phyloP scores from a whole-genome alignment of 352 stramenopile genomes.

The Phytophthora parvispora region DNA sequence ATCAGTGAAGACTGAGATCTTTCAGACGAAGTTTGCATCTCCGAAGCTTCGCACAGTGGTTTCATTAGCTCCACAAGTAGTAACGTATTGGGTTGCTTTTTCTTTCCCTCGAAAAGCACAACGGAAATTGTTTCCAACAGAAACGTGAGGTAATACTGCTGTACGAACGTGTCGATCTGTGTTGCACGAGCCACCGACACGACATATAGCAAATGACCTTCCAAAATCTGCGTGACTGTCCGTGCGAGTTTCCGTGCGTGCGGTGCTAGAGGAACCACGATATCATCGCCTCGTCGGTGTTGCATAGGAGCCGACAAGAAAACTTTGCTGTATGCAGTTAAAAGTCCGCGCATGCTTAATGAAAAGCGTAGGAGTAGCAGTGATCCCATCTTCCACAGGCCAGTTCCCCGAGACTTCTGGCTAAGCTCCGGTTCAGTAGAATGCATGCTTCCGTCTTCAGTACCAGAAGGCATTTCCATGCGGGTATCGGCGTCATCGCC shows the following conservation, averaged over 20 bases:
- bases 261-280: constrained; percentile 56
- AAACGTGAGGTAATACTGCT: constrained; percentile 84
- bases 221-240: constrained; percentile 55
- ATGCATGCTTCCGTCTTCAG: constrained; percentile 4
- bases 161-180: constrained; percentile 68
- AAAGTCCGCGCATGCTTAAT: constrained; percentile 71
- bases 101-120: constrained; percentile 82
- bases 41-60: constrained; percentile 30
- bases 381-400: constrained; percentile 87
- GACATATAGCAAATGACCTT: constrained; percentile 64
- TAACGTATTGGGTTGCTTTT: constrained; percentile 81
- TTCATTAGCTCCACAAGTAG: constrained; percentile 75
- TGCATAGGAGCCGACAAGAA: constrained; percentile 72
- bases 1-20: not conserved
- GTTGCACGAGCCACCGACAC: constrained; percentile 44
- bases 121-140: constrained; percentile 82
- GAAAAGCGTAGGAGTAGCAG: constrained; percentile 85
- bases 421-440: not conserved
- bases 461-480: constrained; percentile 19
- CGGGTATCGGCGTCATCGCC: constrained; percentile 15
- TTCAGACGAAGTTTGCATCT: constrained; percentile 18
- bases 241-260: constrained; percentile 66
- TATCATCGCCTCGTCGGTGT: constrained; percentile 77
- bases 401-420: constrained; percentile 19
- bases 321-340: constrained; percentile 73